These are phyloP conservation scores for Lactarius evosmus DNA, from an alignment of 768 basidiomycete genomes.

Conservation along the genomic window DNA sequence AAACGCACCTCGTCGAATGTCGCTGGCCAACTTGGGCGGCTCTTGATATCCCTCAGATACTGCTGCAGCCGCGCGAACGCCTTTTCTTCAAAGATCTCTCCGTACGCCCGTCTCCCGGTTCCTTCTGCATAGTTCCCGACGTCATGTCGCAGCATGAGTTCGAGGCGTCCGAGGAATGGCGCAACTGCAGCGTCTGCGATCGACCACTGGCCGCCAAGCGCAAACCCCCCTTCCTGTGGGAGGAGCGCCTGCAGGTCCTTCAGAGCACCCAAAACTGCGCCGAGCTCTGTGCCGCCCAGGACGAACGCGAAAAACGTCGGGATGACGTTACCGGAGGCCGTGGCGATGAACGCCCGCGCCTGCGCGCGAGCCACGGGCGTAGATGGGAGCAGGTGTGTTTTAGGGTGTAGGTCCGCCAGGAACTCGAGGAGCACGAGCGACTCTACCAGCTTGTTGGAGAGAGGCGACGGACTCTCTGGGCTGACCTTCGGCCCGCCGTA, in stretches of 20 bases:
- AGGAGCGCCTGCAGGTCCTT: slow-evolving; percentile 51
- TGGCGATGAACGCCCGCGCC: slow-evolving; percentile 61
- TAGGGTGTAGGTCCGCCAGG: slow-evolving; percentile 56
- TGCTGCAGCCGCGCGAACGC: neutral
- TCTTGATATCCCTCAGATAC: neutral
- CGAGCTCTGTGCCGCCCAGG: slow-evolving; percentile 40
- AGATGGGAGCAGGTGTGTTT: slow-evolving; percentile 47
- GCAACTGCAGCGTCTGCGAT: slow-evolving; percentile 54
- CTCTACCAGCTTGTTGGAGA: slow-evolving; percentile 59
- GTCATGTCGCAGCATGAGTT: neutral
- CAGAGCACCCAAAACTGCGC: slow-evolving; percentile 42
- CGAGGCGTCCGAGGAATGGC: neutral
- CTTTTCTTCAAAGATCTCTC: neutral
- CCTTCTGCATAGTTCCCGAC: neutral
- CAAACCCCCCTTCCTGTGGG: slow-evolving; percentile 44
- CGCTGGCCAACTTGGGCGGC: neutral
- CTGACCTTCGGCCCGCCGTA: slow-evolving; percentile 59
- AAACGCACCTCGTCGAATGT: neutral
- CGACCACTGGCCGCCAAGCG: slow-evolving; percentile 45
- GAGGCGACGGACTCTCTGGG: slow-evolving; percentile 55
- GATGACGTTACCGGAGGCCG: slow-evolving; percentile 45
- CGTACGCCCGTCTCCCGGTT: neutral
- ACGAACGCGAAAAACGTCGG: slow-evolving; percentile 41
- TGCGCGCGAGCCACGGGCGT: slow-evolving; percentile 57
- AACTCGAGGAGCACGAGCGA: slow-evolving; percentile 66